phyloP scores from a whole-genome alignment of 768 basidiomycete species.

The Boletus fagicola region DNA sequence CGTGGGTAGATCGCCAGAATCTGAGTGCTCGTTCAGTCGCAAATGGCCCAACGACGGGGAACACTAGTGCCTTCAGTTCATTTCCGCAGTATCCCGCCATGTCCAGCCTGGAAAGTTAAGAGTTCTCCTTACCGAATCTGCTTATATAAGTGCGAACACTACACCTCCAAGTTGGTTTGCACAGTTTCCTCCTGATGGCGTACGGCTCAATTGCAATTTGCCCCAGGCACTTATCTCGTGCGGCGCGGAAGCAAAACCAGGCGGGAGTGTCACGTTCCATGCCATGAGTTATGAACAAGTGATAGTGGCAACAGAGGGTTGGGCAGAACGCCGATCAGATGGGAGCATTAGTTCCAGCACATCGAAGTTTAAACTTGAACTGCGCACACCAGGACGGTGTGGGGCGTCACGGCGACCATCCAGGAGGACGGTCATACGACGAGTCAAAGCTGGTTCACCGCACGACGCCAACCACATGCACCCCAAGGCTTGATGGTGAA shows the following conservation, averaged over 20 bases:
- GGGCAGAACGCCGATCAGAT: constrained; percentile 13
- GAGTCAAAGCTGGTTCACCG: background rate
- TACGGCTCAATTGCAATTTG: background rate
- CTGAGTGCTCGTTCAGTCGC: background rate
- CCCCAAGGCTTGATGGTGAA: background rate
- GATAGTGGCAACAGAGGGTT: background rate
- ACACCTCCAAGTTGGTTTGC: background rate
- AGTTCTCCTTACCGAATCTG: background rate
- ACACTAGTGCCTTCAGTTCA: background rate
- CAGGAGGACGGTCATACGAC: background rate
- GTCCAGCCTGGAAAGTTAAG: background rate
- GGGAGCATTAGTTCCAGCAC: background rate
- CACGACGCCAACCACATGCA: background rate
- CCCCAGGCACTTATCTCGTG: background rate
- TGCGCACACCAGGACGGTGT: background rate
- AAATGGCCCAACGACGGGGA: background rate
- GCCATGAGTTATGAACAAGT: background rate
- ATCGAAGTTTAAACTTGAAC: too few species aligned
- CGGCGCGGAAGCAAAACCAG: background rate
- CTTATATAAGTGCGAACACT: background rate
- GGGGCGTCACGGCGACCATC: background rate
- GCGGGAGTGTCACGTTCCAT: constrained; percentile 8
- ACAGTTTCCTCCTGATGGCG: background rate
- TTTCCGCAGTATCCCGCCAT: background rate
- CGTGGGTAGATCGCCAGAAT: background rate